A percentile compares a stretch with the other conserved stretches of the same genome.
These are phyloP conservation scores for Cytospora mali DNA, from an alignment of 2,329 filamentous ascomycete species.

Conservation along the genomic window DNA sequence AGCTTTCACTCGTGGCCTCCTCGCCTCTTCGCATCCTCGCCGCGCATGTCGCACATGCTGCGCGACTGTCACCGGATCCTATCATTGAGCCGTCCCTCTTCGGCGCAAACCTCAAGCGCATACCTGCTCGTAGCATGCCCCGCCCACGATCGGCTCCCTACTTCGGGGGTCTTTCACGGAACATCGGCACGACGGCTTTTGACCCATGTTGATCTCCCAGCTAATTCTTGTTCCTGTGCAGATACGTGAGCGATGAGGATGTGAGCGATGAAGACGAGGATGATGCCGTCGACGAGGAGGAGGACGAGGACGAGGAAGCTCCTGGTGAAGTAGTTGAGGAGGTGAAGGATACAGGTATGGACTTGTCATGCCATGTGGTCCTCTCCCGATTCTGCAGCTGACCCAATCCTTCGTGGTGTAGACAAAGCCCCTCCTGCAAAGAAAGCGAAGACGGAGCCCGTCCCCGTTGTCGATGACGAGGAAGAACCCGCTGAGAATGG, in stretches of 20 bases:
- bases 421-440: slow-evolving; percentile 51
- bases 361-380: neutral
- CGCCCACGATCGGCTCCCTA: neutral
- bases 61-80: slow-evolving; percentile 22
- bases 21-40: slow-evolving; percentile 18
- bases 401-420: slow-evolving; percentile 27
- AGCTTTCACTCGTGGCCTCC: too few species aligned
- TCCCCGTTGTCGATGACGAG: slow-evolving; percentile 31
- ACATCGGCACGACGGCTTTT: slow-evolving; percentile 9
- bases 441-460: slow-evolving; percentile 52
- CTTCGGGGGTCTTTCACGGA: neutral
- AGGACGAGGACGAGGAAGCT: slow-evolving; percentile 44
- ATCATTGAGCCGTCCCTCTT: slow-evolving; percentile 25
- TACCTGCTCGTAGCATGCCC: neutral
- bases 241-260: slow-evolving; percentile 40
- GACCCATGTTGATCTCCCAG: neutral
- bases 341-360: slow-evolving; percentile 40
- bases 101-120: slow-evolving; percentile 28
- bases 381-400: neutral
- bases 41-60: slow-evolving; percentile 20
- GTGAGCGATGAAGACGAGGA: slow-evolving; percentile 36
- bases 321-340: slow-evolving; percentile 33
- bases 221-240: slow-evolving; percentile 3
- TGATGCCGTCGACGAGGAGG: slow-evolving; percentile 44
- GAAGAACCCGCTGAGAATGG: slow-evolving; percentile 31